These are phyloP conservation scores for Spatholobus suberectus DNA, from an alignment of 306 rosid genomes.

Conservation along the genomic window DNA sequence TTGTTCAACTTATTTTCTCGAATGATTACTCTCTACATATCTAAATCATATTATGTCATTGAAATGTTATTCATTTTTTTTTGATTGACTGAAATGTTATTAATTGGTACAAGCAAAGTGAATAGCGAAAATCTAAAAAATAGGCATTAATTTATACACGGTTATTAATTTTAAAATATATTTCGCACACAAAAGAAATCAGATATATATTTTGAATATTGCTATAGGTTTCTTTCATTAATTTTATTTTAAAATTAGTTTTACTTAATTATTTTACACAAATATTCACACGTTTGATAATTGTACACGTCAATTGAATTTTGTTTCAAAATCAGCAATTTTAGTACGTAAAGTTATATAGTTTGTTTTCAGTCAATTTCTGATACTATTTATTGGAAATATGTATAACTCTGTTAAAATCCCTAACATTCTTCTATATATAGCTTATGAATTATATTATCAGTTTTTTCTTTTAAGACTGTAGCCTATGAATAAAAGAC, in stretches of 20 bases:
- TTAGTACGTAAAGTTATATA: slow-evolving; percentile 45
- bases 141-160: no score
- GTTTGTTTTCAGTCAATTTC: slow-evolving; percentile 36
- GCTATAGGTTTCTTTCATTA: neutral
- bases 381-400: slow-evolving; percentile 9
- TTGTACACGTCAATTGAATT: neutral
- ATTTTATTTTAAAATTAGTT: neutral
- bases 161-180: no score
- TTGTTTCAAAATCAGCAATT: slow-evolving; percentile 20
- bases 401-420: neutral
- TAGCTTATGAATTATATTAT: neutral
- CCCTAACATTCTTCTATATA: neutral
- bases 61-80: no score
- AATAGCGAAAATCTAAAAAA: neutral
- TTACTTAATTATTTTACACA: neutral
- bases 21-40: no score
- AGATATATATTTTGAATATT: neutral
- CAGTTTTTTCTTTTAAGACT: neutral
- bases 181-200: no score
- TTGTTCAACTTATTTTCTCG: no score
- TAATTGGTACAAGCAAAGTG: neutral
- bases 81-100: no score
- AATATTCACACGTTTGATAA: neutral
- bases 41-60: no score
- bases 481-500: slow-evolving; percentile 3